Base-by-base conservation (phyloP, 495 filamentous ascomycete genomes). In the Cercophora sp. region DNA sequence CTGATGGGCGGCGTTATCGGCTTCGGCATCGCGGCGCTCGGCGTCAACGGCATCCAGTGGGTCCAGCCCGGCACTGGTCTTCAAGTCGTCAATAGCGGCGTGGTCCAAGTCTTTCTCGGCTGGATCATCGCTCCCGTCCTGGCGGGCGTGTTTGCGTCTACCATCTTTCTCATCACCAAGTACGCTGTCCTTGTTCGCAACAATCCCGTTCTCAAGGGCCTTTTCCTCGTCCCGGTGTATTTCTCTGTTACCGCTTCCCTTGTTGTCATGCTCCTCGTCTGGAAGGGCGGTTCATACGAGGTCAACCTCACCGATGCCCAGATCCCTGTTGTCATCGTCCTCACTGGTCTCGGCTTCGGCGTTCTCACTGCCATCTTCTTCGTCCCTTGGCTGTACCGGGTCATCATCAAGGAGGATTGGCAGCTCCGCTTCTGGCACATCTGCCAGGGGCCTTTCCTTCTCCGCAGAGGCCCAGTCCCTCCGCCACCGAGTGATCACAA, bases 131-230 rank as follows among this genome's bases (percentile, higher is more conserved):
- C 85, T 9, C 85, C 85, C 1, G 69, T 79, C 46, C 71, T 78
- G 4, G 48, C 80, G 6, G 78, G 73, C 2, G 68, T 65, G 29
- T 77, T 81, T 44, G 79, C 76, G 3, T 74, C 83, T 46, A 68
- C 80, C 60, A 79, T 88, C 64, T 86, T 88, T 63, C 67, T 70
- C 1, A 70, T 77, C 48, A 76, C 84, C 51, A 88, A 88, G 68
- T 83, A 81, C 60, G 65, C 70, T 24, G 83, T 87, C 10, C 74
- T 85, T 24, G 63, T 76, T 49, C 79, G 85, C 37, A 62, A 63
- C 5, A 76, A 86, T 54, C 76, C 83, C 1, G 75, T 83, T 47
- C 73, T 74, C 27, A 64, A 63, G 68, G 84, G 76, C 8, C 73
- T 88, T 59, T 59, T 74, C 11, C 62, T 77, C 51, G 75, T 85